Base-by-base conservation (phyloP, 805 yeast species). In the Candida krabiensis region DNA sequence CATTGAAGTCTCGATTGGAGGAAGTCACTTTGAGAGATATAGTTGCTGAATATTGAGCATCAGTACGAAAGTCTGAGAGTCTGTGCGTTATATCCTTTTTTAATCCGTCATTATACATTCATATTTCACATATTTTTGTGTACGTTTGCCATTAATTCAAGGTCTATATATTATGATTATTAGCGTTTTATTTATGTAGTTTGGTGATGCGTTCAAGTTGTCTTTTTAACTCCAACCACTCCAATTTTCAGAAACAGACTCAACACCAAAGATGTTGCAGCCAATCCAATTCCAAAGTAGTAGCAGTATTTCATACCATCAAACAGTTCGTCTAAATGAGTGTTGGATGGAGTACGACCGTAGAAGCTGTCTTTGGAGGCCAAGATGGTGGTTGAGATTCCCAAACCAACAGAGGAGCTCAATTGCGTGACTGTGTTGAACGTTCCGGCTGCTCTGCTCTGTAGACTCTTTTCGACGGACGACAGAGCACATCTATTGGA, bases 361-460 rank as follows among this genome's bases (percentile, higher is more conserved):
- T 60, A 66, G 8, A 41, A 48, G 2, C 55, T 52, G 37, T 58
- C 56, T 24, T 52, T 58, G 3, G 70, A 51, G 13, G 60, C 41
- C 14, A 69, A 60, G 30, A 72, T 56, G 0, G 76, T 67, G 13
- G 69, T 54, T 1, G 71, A 56, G 2, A 70, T 45, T 17, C 74
- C 71, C 4, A 72, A 52, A 0, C 75, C 75, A 4, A 73, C 56
- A 3, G 73, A 55, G 0, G 67, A 58, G 28, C 71, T 56, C 19
- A 73, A 41, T 39, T 71, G 75, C 19, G 62, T 45, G 25, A 66
- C 54, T 1, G 77, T 73, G 43, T 70, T 73, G 46, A 73, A 72
- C 3, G 72, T 58, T 12, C 77, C 77, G 4, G 73, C 73, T 4
- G 77, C 78, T 11, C 73, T 50, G 32, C 72, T 63, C 41, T 71